Evolutionary conservation across 176 grass and related monocot species (phyloP).

Genomic region (Bothriochloa decipiens): DNA sequence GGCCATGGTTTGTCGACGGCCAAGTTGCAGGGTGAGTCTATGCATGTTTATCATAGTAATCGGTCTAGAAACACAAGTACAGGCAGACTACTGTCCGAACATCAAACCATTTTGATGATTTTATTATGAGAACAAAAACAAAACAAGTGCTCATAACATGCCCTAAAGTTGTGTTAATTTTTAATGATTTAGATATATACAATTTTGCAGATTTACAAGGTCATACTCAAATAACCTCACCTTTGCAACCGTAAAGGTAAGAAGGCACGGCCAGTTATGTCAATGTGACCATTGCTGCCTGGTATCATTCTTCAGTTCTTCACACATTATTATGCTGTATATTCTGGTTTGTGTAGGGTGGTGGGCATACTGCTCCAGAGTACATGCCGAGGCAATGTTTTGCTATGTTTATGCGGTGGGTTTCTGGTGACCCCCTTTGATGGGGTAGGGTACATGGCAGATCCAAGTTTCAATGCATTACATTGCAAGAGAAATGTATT

Average conservation of each 20-base stretch:
- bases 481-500: not conserved
- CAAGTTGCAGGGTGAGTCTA: slow-evolving; percentile 68
- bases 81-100: not conserved
- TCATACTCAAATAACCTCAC: slow-evolving; percentile 68
- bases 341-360: slow-evolving; percentile 44
- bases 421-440: slow-evolving; percentile 51
- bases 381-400: slow-evolving; percentile 64
- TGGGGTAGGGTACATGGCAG: not conserved
- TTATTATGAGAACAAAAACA: not conserved
- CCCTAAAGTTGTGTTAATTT: not conserved
- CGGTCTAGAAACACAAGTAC: not conserved
- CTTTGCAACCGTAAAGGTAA: slow-evolving; percentile 78
- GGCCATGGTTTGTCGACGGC: slow-evolving; percentile 53
- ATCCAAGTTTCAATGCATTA: not conserved
- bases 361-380: slow-evolving; percentile 61
- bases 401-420: slow-evolving; percentile 54
- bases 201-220: slow-evolving; percentile 53
- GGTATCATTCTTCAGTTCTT: not conserved
- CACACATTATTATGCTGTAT: not conserved
- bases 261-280: not conserved
- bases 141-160: not conserved
- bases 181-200: not conserved
- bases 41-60: not conserved
- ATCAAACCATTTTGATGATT: not conserved
- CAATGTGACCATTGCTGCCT: not conserved